Percentiles rank a stretch among this genome's conserved stretches.
Evolutionary conservation across 768 basidiomycete species (phyloP).

Genomic region (Tylopilus intermedius): DNA sequence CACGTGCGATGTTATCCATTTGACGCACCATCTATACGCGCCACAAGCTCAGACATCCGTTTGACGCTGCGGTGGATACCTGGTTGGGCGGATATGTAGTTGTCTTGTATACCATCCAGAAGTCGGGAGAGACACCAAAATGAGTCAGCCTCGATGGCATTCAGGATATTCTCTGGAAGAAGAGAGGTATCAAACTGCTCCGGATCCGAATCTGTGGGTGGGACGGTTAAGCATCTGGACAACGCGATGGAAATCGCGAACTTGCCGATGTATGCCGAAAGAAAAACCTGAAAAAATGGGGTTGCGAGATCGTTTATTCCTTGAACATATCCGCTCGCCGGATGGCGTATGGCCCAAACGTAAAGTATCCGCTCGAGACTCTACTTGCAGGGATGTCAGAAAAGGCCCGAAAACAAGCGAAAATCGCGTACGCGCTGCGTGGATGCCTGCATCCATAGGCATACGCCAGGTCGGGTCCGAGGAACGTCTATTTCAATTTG

Average conservation of each 20-base stretch:
- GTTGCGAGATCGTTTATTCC: slow-evolving; percentile 98
- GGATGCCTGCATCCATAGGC: slow-evolving; percentile 83
- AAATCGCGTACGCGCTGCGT: slow-evolving; percentile 74
- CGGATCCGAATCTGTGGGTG: slow-evolving; percentile 73
- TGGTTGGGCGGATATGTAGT: slow-evolving; percentile 94
- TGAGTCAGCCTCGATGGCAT: slow-evolving; percentile 92
- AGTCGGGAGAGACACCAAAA: slow-evolving; percentile 98
- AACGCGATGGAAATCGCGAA: slow-evolving; percentile 1
- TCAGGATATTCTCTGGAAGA: slow-evolving; percentile 64
- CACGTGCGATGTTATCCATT: background rate
- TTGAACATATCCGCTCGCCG: slow-evolving; percentile 97
- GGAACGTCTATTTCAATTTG: slow-evolving; percentile 99
- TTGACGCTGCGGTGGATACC: slow-evolving; percentile 92
- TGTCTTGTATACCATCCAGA: slow-evolving; percentile 96
- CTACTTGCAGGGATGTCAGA: slow-evolving; percentile 40
- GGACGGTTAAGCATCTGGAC: slow-evolving; percentile 1
- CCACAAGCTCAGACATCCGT: slow-evolving; percentile 90
- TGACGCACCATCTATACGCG: slow-evolving; percentile 74
- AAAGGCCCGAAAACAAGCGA: background rate
- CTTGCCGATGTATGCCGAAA: slow-evolving; percentile 89
- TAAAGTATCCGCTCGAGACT: slow-evolving; percentile 92
- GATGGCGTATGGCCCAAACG: slow-evolving; percentile 98
- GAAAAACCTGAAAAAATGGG: slow-evolving; percentile 96
- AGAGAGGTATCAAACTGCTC: slow-evolving; percentile 79
- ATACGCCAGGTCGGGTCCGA: slow-evolving; percentile 86